Evolutionary conservation across 768 basidiomycete genomes (phyloP).

Genomic region (Saitozyma sp.): DNA sequence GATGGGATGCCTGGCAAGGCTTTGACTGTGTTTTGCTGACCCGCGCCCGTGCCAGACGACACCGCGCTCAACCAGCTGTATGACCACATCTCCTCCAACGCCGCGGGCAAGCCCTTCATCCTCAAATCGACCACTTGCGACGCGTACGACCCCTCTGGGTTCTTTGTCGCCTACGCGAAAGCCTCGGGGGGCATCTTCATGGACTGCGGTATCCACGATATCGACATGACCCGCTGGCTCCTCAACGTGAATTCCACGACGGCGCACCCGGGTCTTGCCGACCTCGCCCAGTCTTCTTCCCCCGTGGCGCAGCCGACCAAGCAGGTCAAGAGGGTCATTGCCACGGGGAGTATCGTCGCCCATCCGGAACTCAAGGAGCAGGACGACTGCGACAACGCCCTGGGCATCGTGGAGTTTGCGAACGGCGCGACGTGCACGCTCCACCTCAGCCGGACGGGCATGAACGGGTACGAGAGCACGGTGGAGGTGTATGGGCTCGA

Average conservation of each 20-base stretch:
- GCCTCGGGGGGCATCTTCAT: constrained; percentile 22
- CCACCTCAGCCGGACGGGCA: neutral
- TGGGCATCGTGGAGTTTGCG: neutral
- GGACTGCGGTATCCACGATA: constrained; percentile 17
- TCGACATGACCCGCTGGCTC: constrained; percentile 2
- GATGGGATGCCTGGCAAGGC: too few relatives aligned
- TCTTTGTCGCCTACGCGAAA: constrained; percentile 22
- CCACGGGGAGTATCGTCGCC: neutral
- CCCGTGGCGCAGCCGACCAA: neutral
- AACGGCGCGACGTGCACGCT: neutral
- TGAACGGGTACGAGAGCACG: neutral
- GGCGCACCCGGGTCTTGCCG: neutral
- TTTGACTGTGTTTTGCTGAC: too few relatives aligned
- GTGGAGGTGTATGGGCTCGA: too few relatives aligned
- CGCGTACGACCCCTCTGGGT: constrained; percentile 17
- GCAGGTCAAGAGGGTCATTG: neutral
- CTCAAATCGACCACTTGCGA: constrained; percentile 21
- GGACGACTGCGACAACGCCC: neutral
- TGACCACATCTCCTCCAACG: too few relatives aligned
- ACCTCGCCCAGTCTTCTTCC: too few relatives aligned
- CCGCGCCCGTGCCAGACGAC: too few relatives aligned
- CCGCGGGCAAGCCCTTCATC: neutral
- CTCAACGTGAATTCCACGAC: neutral
- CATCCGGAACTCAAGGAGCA: neutral
- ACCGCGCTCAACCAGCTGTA: too few relatives aligned